Conservation (phyloP, 805 yeast genomes). For the Clavispora santaluciae region DNA sequence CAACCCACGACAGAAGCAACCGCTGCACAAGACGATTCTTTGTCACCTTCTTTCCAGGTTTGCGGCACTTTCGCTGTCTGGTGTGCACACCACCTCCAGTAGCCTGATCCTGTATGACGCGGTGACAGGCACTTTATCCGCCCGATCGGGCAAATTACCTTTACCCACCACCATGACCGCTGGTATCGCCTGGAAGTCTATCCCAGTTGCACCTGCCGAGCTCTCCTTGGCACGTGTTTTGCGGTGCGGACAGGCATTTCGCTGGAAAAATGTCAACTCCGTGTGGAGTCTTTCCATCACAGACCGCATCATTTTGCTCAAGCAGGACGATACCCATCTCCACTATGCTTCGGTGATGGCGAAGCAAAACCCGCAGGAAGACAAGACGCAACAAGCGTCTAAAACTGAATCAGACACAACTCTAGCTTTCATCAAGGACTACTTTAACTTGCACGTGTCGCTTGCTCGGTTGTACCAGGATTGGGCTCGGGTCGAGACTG, state of each 20-base stretch:
- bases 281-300: conserved; percentile 63
- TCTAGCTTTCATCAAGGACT: conserved; percentile 50
- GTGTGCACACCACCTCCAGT: no score
- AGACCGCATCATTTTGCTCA: conserved; percentile 59
- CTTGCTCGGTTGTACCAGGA: conserved; percentile 48
- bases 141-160: not conserved
- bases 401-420: conserved; percentile 29
- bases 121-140: not conserved
- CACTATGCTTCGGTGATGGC: conserved; percentile 45
- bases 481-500: conserved; percentile 58
- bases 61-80: no score
- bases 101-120: not conserved
- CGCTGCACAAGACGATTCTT: no score
- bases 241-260: conserved; percentile 81
- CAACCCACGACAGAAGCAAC: no score
- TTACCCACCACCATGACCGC: conserved; percentile 10
- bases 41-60: no score
- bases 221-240: conserved; percentile 60
- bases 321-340: conserved; percentile 49
- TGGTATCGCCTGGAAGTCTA: conserved; percentile 11
- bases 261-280: conserved; percentile 64
- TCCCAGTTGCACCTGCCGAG: conserved; percentile 33
- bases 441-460: conserved; percentile 62
- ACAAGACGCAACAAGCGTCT: no score
- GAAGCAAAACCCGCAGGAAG: conserved; percentile 1